Evolutionary conservation across 257 asterid species (phyloP).

Genomic region (Misopates orontium): DNA sequence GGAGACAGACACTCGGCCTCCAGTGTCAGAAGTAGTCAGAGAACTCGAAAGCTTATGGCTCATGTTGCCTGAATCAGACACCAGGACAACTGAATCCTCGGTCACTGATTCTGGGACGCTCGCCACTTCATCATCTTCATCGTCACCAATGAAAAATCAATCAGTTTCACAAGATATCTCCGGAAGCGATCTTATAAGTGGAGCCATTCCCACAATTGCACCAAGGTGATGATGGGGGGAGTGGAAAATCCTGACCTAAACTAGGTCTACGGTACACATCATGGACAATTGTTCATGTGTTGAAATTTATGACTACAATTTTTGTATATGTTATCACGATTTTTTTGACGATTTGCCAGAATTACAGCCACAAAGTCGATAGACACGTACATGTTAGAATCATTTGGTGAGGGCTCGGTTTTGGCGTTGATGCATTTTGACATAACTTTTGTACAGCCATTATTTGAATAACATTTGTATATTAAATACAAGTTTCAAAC

Average conservation of each 20-base stretch:
- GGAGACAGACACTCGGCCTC: slow-evolving; percentile 57
- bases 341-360: too few relatives aligned
- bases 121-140: slow-evolving; percentile 44
- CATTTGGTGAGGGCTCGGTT: too few relatives aligned
- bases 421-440: neutral
- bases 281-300: too few relatives aligned
- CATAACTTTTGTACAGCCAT: neutral
- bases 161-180: slow-evolving; percentile 52
- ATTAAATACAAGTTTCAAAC: neutral
- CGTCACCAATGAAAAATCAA: slow-evolving; percentile 35
- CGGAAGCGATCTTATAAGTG: slow-evolving; percentile 68
- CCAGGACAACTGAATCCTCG: slow-evolving; percentile 35
- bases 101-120: slow-evolving; percentile 30
- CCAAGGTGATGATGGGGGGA: slow-evolving; percentile 47
- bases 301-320: too few relatives aligned
- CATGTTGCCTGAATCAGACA: slow-evolving; percentile 57
- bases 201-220: slow-evolving; percentile 46
- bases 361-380: too few relatives aligned
- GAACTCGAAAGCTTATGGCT: slow-evolving; percentile 60
- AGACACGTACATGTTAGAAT: too few relatives aligned
- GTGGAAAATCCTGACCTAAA: neutral
- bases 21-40: slow-evolving; percentile 66
- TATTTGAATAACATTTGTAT: neutral
- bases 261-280: neutral
- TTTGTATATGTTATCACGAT: too few relatives aligned